Base-by-base conservation (phyloP, 441 rosid genomes). In the Jatropha multifida region DNA sequence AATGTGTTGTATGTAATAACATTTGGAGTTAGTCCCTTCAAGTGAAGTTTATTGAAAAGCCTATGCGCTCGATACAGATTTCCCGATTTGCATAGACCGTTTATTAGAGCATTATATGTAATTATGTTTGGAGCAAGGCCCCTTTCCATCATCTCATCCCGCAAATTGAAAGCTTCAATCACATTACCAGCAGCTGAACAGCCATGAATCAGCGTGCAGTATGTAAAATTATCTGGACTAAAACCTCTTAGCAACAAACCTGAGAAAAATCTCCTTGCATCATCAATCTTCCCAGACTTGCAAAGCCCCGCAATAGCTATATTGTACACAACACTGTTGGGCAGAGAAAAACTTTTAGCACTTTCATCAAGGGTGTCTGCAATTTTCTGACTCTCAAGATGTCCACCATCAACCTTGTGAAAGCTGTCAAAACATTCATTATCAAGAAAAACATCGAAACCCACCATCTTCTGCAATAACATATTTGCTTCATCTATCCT, bases 291-390 rank as follows among this genome's bases (percentile, higher is more conserved):
- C 62, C 90, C 89, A 71, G 93, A 88, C 85, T 85, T 90, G 82
- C 92, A 90, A 59, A 92, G 82, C 71, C 93, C 94, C 23, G 88
- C 84, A 38, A 92, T 81, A 54, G 89, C 91, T 78, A 92, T 84
- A 78, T 90, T 90, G 82, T 90, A 88, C 68, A 90, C 84, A 76
- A 92, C 84, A 65, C 79, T 87, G 78, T 78, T 89, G 74, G 91
- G 87, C 44, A 83, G 77, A 83, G 84, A 81, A 74, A 82, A 82
- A 62, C 76, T 81, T 78, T 78, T 81, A 69, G 84, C 83, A 77
- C 79, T 83, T 59, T 61, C 79, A 67, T 81, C 86, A 8, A 88
- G 70, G 68, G 87, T 81, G 60, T 79, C 84, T 9, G 85, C 86
- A 63, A 90, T 82, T 77, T 78, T 90, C 77, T 80, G 87, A 80